These are phyloP conservation scores for Dalbergia cultrata DNA, from an alignment of 306 rosid species.

Conservation along the genomic window DNA sequence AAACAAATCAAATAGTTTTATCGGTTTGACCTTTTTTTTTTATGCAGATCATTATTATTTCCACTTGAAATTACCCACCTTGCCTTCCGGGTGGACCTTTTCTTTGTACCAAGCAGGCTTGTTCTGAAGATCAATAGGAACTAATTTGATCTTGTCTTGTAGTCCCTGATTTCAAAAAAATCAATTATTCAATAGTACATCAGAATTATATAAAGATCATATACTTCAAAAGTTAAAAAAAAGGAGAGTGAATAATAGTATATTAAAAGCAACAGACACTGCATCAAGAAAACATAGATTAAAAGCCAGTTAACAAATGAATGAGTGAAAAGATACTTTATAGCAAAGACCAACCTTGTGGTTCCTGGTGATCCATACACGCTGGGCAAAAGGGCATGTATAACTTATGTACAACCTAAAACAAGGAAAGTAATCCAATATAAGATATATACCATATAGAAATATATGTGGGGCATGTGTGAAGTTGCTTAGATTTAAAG, in stretches of 20 bases:
- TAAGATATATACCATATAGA: too few species aligned
- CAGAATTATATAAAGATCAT: neutral
- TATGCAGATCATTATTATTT: neutral
- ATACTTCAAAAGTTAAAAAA: neutral
- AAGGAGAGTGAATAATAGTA: too few species aligned
- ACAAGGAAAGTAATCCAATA: neutral
- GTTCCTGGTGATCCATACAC: constrained; percentile 78
- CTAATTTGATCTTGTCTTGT: constrained; percentile 68
- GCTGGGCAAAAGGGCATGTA: constrained; percentile 72
- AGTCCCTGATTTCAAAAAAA: constrained; percentile 55
- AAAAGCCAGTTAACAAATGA: neutral
- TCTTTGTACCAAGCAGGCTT: constrained; percentile 85
- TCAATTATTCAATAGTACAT: neutral
- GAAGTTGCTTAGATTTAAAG: too few species aligned
- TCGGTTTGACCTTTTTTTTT: neutral
- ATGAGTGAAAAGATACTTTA: neutral
- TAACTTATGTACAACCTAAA: constrained; percentile 59
- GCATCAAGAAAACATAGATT: neutral
- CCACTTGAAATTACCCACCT: constrained; percentile 43
- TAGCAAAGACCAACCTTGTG: constrained; percentile 54
- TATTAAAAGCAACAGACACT: too few species aligned
- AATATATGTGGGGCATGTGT: too few species aligned
- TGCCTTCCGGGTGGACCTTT: constrained; percentile 66
- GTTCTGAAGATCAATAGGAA: constrained; percentile 59
- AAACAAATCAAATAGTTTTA: neutral